A percentile compares a stretch with the other conserved stretches of the same genome.
Evolutionary conservation across 2,329 filamentous ascomycete species (phyloP).

Genomic region (Harringtonia lauricola): DNA sequence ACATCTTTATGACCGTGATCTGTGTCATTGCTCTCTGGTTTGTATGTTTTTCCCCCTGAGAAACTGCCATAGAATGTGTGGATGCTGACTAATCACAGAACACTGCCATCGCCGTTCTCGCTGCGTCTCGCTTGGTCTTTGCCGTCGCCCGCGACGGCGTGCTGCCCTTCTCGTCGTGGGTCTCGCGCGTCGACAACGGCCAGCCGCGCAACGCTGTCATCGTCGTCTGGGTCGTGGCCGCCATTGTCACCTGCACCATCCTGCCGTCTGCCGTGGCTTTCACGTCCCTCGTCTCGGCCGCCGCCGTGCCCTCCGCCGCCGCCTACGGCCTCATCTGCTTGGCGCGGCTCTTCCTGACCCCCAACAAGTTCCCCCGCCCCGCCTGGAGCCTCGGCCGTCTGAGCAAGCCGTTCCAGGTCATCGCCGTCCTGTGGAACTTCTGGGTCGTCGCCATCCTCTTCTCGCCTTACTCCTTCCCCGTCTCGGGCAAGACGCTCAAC

Average conservation of each 20-base stretch:
- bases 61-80: no score
- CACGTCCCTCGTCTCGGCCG: slow-evolving; percentile 8
- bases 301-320: slow-evolving; percentile 7
- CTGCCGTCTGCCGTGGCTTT: slow-evolving; percentile 9
- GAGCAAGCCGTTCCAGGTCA: slow-evolving; percentile 7
- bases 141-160: slow-evolving; percentile 10
- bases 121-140: slow-evolving; percentile 8
- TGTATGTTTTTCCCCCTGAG: neutral
- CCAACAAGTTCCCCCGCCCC: slow-evolving; percentile 5
- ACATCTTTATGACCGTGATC: slow-evolving; percentile 8
- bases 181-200: slow-evolving; percentile 5
- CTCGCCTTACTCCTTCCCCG: slow-evolving; percentile 7
- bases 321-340: slow-evolving; percentile 6
- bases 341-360: slow-evolving; percentile 3
- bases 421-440: slow-evolving; percentile 5
- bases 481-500: slow-evolving; percentile 6
- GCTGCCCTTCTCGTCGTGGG: slow-evolving; percentile 6
- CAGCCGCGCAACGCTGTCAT: slow-evolving; percentile 9
- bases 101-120: slow-evolving; percentile 9
- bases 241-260: slow-evolving; percentile 8
- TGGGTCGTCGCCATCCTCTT: slow-evolving; percentile 8
- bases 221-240: slow-evolving; percentile 8
- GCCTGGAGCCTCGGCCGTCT: slow-evolving; percentile 7
- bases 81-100: slow-evolving; percentile 1
- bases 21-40: slow-evolving; percentile 9